Base-by-base conservation (phyloP, 2,329 filamentous ascomycete species). In the Myriosclerotinia scirpicola region DNA sequence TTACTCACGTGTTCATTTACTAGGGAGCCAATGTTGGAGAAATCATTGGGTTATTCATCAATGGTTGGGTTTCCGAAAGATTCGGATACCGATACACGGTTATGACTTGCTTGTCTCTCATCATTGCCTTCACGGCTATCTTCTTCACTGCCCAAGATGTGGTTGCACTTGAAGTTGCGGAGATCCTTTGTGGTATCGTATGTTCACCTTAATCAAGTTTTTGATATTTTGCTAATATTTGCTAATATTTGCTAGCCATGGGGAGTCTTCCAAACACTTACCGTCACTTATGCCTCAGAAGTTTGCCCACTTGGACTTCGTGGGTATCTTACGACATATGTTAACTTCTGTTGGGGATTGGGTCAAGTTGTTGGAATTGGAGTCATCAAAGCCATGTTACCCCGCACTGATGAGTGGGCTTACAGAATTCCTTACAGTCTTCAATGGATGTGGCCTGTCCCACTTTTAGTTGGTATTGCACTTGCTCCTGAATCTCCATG, bases 221-320 rank as follows among this genome's bases (percentile, higher is more conserved):
- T 1, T 3, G 2, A 17, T 2, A 36, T 38, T 11, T 50, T 40
- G n/a, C n/a, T n/a, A n/a, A n/a, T n/a, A n/a, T n/a, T 22, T 42
- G 30, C 67, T 71, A 66, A 71, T 44, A 17, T 30, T 53, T 36
- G 53, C 15, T 64, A 78, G 76, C 79, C 79, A 20, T 80, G 79
- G 79, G 79, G 79, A 56, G 77, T 80, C 14, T 81, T 80, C 70
- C 77, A 79, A 68, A 76, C 80, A 81, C 40, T 66, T 20, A 66
- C 64, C 11, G 30, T 66, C 5, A 66, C 64, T 30, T 78, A 78
- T 60, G 77, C 77, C 11, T 81, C 81, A 40, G 84, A 85, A 74
- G 83, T 85, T 46, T 85, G 83, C 67, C 84, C 84, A 4, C 81
- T 85, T n/a, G 82, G 82, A 53, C 76, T 86, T 4, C 79, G 84